phyloP scores from a whole-genome alignment of 805 yeast genomes.

The Kodamaea lidongshanica region DNA sequence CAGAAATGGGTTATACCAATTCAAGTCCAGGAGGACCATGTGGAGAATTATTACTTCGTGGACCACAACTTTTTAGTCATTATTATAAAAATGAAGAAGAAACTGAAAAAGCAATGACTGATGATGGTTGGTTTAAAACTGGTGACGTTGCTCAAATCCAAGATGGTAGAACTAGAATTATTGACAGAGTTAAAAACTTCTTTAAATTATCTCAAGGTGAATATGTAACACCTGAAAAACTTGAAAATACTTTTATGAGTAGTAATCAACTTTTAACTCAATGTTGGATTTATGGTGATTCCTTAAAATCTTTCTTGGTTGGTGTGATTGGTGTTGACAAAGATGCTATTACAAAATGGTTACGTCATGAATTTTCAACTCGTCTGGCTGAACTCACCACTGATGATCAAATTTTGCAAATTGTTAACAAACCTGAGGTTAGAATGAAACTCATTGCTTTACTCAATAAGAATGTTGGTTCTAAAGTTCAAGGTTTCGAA shows the following conservation, averaged over 20 bases:
- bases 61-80: slow-evolving; percentile 20
- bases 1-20: slow-evolving; percentile 19
- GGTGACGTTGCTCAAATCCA: slow-evolving; percentile 18
- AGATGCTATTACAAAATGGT: slow-evolving; percentile 11
- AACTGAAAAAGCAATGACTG: slow-evolving; percentile 15
- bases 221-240: slow-evolving; percentile 27
- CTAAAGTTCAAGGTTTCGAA: slow-evolving; percentile 19
- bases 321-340: slow-evolving; percentile 22
- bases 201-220: slow-evolving; percentile 30
- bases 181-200: slow-evolving; percentile 29
- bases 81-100: slow-evolving; percentile 23
- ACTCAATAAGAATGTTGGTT: slow-evolving; percentile 14
- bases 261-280: slow-evolving; percentile 17
- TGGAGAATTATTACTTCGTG: slow-evolving; percentile 23
- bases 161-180: slow-evolving; percentile 19
- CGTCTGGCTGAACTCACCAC: slow-evolving; percentile 6
- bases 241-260: slow-evolving; percentile 21
- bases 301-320: slow-evolving; percentile 17
- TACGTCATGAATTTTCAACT: no score
- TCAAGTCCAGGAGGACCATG: slow-evolving; percentile 21
- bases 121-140: slow-evolving; percentile 25
- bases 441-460: slow-evolving; percentile 12
- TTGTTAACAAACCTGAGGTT: slow-evolving; percentile 14
- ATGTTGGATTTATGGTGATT: slow-evolving; percentile 20
- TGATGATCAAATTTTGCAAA: slow-evolving; percentile 9